These are phyloP conservation scores for Iris macrosiphon DNA, from an alignment of 106 monocot genomes.

Conservation along the genomic window DNA sequence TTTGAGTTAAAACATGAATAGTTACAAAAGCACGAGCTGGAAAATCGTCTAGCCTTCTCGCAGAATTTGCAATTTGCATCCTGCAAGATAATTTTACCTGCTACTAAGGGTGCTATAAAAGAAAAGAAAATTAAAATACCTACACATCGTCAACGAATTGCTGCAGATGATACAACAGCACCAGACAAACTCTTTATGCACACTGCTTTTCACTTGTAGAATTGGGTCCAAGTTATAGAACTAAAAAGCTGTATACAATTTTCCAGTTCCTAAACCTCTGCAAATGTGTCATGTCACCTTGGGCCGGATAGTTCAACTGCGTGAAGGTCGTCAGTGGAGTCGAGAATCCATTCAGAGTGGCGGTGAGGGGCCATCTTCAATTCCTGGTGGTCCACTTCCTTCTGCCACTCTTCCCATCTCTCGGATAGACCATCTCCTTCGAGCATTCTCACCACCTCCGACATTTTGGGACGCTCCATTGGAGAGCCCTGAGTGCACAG, in stretches of 20 bases:
- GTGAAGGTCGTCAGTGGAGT: constrained; percentile 59
- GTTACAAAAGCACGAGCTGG: neutral
- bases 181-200: constrained; percentile 1
- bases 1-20: neutral
- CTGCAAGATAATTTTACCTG: neutral
- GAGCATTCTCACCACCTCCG: constrained; percentile 87
- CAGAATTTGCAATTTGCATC: neutral
- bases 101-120: neutral
- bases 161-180: constrained; percentile 5
- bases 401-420: constrained; percentile 90
- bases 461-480: constrained; percentile 78
- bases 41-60: neutral
- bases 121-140: constrained; percentile 1
- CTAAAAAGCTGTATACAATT: too few species aligned
- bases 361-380: constrained; percentile 29
- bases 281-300: constrained; percentile 23
- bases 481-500: constrained; percentile 76
- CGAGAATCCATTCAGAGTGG: constrained; percentile 46
- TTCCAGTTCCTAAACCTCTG: too few species aligned
- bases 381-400: constrained; percentile 49
- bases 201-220: too few species aligned
- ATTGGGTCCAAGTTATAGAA: too few species aligned
- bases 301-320: constrained; percentile 64
- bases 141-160: constrained; percentile 3
- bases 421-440: constrained; percentile 86